A percentile compares a stretch with the other conserved stretches of the same genome.
Conservation (phyloP, 768 basidiomycete species). For the Xerocomellus dryophilus region DNA sequence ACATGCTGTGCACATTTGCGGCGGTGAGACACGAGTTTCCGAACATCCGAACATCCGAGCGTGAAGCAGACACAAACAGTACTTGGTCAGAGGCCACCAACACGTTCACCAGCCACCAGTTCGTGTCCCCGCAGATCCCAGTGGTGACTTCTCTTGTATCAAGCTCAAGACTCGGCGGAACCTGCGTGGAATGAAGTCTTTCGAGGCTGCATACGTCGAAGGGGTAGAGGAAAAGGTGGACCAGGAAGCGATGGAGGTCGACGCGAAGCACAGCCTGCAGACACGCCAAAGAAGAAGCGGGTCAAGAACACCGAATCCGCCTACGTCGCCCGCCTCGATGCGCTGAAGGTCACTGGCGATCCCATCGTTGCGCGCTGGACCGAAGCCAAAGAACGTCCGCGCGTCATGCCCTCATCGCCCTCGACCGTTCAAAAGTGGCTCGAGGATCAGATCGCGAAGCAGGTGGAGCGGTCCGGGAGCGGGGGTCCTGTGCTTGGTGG, state of each 20-base stretch:
- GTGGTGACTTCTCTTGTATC: conserved; percentile 74
- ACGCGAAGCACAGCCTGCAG: conserved; percentile 43
- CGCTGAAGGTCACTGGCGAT: conserved; percentile 82
- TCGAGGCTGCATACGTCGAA: conserved; percentile 84
- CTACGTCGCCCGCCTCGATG: conserved; percentile 82
- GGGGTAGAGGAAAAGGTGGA: conserved; percentile 79
- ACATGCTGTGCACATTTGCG: too few species aligned
- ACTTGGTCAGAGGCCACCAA: too few species aligned
- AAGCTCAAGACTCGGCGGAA: conserved; percentile 92
- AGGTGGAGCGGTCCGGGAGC: conserved; percentile 87
- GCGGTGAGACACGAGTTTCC: too few species aligned
- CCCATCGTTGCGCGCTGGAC: conserved; percentile 80
- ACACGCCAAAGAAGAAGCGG: conserved; percentile 75
- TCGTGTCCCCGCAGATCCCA: conserved; percentile 64
- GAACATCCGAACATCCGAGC: too few species aligned
- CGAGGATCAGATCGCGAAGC: conserved; percentile 84
- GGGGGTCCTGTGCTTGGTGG: conserved; percentile 75
- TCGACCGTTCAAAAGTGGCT: conserved; percentile 94
- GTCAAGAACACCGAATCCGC: conserved; percentile 84
- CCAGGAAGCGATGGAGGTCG: conserved; percentile 63
- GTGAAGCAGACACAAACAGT: too few species aligned
- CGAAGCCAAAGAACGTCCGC: conserved; percentile 79
- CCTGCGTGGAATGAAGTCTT: conserved; percentile 80
- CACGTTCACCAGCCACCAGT: too few species aligned
- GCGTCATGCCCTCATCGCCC: conserved; percentile 63